Evolutionary conservation across 2,329 filamentous ascomycete genomes (phyloP), one percentile per base, ranked within the genome.

Genomic region (Aureobasidium sp.): DNA sequence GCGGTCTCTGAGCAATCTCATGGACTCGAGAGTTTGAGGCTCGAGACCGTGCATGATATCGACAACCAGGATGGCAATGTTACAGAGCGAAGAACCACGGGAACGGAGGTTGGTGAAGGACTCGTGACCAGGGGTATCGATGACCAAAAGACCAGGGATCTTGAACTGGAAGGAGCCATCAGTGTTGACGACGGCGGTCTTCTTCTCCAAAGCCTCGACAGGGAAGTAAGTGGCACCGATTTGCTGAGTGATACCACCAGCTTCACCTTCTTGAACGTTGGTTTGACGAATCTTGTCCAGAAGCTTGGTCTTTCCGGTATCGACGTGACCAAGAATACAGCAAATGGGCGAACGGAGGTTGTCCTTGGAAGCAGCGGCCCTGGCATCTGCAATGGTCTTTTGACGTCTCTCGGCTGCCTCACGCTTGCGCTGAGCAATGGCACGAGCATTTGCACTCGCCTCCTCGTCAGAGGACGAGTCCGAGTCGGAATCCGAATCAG

Each of bases 31-130:
- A 16, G 94, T 99, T 77, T 99, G 94, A 21, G 88, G 93, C 77
- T 99, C 94, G 50, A 99, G 84, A 73, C 95, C 95, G 84, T 99
- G 94, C 94, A 99, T 97, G 71, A 99, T 99, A 80, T 99, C 94
- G 68, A 99, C 93, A 44, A 99, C 95, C 67, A 99, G 81, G 73
- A 99, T 99, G 69, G 94, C 94, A 78, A 99, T 99, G 81, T 99
- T 99, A 78, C 95, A 99, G 63, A 99, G 89, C 15, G 92, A 97
- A 44, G 94, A 97, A 78, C 94, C 94, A 78, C 95, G 87, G 67
- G 93, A 97, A 71, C 95, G 89, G 67, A 99, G 79, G 78, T 99
- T 99, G 65, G 93, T 96, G 85, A 99, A 99, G 71, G 94, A 99
- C 85, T 99, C 94, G 91, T 99, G 94, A 79, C 94, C 94, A 71